phyloP scores from a whole-genome alignment of 805 yeast genomes.

The Scheffersomyces coipomensis region DNA sequence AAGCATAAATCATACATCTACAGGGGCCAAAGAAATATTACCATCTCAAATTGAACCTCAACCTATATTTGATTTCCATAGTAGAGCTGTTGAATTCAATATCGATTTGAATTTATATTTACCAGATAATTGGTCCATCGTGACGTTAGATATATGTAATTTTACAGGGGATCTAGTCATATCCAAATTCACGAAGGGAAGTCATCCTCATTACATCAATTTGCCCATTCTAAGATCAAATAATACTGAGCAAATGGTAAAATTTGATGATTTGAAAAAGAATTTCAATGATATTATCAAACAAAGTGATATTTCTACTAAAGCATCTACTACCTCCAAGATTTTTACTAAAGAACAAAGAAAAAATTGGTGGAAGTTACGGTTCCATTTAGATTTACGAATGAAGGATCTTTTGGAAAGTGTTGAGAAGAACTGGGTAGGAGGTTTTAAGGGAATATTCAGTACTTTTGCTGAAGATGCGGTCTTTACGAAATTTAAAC shows the following conservation, averaged over 20 bases:
- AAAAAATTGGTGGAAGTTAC: slow-evolving; percentile 72
- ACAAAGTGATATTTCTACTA: slow-evolving; percentile 62
- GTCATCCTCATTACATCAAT: slow-evolving; percentile 47
- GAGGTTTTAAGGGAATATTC: slow-evolving; percentile 72
- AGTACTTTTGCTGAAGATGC: slow-evolving; percentile 25
- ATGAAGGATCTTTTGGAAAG: slow-evolving; percentile 51
- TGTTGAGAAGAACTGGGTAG: slow-evolving; percentile 70
- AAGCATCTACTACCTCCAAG: slow-evolving; percentile 46
- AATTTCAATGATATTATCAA: slow-evolving; percentile 46
- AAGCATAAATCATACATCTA: slow-evolving; percentile 9
- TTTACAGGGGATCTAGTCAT: slow-evolving; percentile 58
- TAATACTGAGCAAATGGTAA: slow-evolving; percentile 26
- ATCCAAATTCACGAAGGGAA: slow-evolving; percentile 36
- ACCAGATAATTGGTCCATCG: slow-evolving; percentile 49
- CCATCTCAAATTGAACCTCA: slow-evolving; percentile 7
- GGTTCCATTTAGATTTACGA: slow-evolving; percentile 60
- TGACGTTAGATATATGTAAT: slow-evolving; percentile 61
- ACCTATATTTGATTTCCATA: slow-evolving; percentile 5
- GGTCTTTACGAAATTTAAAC: slow-evolving; percentile 15
- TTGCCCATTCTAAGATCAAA: slow-evolving; percentile 55
- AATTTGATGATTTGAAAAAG: slow-evolving; percentile 38
- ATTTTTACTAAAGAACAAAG: slow-evolving; percentile 60
- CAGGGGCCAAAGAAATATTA: slow-evolving; percentile 7
- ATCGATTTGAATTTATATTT: slow-evolving; percentile 8
- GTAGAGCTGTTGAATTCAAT: slow-evolving; percentile 3